Evolutionary conservation across 2,329 filamentous ascomycete species (phyloP).

Genomic region (Coccinonectria pachysandricola): DNA sequence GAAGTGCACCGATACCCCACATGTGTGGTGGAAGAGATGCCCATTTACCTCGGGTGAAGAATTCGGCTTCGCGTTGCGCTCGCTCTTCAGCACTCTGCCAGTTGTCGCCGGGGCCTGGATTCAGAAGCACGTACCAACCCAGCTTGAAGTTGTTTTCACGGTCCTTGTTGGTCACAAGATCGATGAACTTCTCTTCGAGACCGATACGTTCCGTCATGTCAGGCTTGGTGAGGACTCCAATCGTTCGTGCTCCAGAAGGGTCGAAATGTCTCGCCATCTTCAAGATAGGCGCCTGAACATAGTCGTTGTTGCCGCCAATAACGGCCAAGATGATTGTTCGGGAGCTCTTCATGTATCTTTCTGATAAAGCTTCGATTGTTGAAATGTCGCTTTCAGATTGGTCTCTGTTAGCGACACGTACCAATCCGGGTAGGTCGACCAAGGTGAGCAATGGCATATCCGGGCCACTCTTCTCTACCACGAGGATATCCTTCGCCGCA

Average conservation of each 20-base stretch:
- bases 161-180: slow-evolving; percentile 41
- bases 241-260: slow-evolving; percentile 37
- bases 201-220: slow-evolving; percentile 43
- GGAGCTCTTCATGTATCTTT: slow-evolving; percentile 45
- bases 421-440: slow-evolving; percentile 51
- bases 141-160: slow-evolving; percentile 39
- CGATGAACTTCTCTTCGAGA: slow-evolving; percentile 43
- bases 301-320: slow-evolving; percentile 44
- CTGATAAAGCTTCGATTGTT: slow-evolving; percentile 40
- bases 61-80: slow-evolving; percentile 32
- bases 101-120: slow-evolving; percentile 35
- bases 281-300: slow-evolving; percentile 41
- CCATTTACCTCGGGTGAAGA: slow-evolving; percentile 41
- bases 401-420: slow-evolving; percentile 41
- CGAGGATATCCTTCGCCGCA: slow-evolving; percentile 42
- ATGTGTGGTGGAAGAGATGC: slow-evolving; percentile 34
- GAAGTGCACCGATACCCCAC: slow-evolving; percentile 36
- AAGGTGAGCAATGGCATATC: slow-evolving; percentile 50
- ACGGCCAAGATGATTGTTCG: slow-evolving; percentile 47
- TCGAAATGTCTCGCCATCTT: slow-evolving; percentile 41
- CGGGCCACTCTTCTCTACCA: slow-evolving; percentile 49
- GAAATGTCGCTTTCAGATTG: slow-evolving; percentile 43
- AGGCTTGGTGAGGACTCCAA: slow-evolving; percentile 43
- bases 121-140: slow-evolving; percentile 42
- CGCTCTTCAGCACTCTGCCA: slow-evolving; percentile 35